Base-by-base conservation (phyloP, 441 rosid genomes). In the Erodium moschatum region DNA sequence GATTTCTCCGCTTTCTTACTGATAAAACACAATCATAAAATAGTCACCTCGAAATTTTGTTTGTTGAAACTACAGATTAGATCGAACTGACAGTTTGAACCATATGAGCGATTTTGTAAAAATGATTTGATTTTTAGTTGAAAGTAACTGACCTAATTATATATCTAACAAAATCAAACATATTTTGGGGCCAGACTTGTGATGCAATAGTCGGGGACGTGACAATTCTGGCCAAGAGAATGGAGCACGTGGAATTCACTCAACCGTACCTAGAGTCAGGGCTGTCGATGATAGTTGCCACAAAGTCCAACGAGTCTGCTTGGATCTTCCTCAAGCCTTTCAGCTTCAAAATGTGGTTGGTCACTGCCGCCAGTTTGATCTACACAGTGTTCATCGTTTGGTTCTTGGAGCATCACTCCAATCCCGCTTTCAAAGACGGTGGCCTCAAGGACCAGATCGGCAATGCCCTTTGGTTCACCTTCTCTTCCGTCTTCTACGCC, bases 391-490 rank as follows among this genome's bases (percentile, higher is more conserved):
- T 68, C 48, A 56, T 79, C 3, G 77, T 83, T 63, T 78, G 82
- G 80, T 70, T 69, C 21, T 50, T 83, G 58, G 82, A 80, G 65
- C 69, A 69, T 44, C 68, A 15, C 11, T 0, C n/a, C 6, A 80
- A 76, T 67, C 75, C 70, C 4, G 73, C 75, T 9, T 83, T 78
- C 24, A 3, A 5, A 56, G 10, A 40, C 7, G 84, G 82, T 31
- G 40, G 78, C 0, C 66, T 65, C 78, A 75, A 50, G 0, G n/a
- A 69, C 50, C 85, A 81, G 68, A 58, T 85, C 13, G 48, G 67
- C 24, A 77, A 70, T 0, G 74, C 80, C n/a, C 70, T 83, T 62
- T 83, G 84, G 84, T 80, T 83, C 70, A 78, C 81, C 38, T 72
- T 69, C 73, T 76, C 74, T 27, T 70, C 86, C 11, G 71, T 83